Percentiles rank a stretch among this genome's conserved stretches.
Conservation (phyloP, 1,284 basidiomycete species). For the Cutaneotrichosporon cutaneum region DNA sequence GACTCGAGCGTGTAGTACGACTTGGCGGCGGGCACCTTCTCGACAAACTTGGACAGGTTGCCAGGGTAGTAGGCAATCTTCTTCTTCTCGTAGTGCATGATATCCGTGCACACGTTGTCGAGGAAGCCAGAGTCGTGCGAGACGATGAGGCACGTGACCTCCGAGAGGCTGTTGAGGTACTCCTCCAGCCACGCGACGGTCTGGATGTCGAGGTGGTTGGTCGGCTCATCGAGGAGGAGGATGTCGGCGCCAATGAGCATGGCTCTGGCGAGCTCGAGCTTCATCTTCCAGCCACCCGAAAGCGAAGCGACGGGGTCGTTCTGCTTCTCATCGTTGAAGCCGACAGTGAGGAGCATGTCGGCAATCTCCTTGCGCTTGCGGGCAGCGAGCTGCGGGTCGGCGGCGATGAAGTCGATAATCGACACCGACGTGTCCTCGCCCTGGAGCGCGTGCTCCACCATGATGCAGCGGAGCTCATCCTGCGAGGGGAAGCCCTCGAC, state of each 20-base stretch:
- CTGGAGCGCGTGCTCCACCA: slow-evolving; percentile 95
- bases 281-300: slow-evolving; percentile 99
- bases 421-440: slow-evolving; percentile 80
- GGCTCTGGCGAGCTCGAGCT: slow-evolving; percentile 82
- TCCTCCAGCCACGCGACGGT: slow-evolving; percentile 94
- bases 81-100: slow-evolving; percentile 94
- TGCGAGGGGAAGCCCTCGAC: slow-evolving; percentile 95
- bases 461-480: slow-evolving; percentile 79
- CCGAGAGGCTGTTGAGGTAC: slow-evolving; percentile 75
- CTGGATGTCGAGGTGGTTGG: slow-evolving; percentile 71
- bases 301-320: slow-evolving; percentile 81
- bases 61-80: slow-evolving; percentile 96
- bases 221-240: slow-evolving; percentile 63
- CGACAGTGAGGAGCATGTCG: slow-evolving; percentile 77
- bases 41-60: slow-evolving; percentile 89
- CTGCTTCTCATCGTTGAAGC: slow-evolving; percentile 87
- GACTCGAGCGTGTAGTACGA: slow-evolving; percentile 97
- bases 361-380: slow-evolving; percentile 69
- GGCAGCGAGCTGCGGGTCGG: slow-evolving; percentile 58
- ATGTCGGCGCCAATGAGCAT: slow-evolving; percentile 97
- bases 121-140: slow-evolving; percentile 98
- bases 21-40: slow-evolving; percentile 87
- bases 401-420: slow-evolving; percentile 83
- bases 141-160: slow-evolving; percentile 89
- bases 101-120: slow-evolving; percentile 95